Conservation (phyloP, 352 stramenopile genomes). For the Phytopythium montanum region DNA sequence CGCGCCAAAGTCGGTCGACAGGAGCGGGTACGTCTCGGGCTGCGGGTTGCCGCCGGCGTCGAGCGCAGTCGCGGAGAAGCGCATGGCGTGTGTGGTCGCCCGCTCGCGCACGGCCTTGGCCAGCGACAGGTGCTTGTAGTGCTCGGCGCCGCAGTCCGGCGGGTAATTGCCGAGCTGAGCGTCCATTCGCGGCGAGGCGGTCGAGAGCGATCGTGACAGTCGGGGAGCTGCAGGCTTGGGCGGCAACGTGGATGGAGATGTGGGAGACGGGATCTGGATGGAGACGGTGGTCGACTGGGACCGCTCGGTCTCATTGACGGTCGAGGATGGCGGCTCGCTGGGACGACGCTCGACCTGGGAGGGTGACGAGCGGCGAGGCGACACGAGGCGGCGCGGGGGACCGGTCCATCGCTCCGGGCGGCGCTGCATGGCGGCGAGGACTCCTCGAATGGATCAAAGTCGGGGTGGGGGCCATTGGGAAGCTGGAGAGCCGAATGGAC, state of each 20-base stretch:
- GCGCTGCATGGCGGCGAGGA: neutral
- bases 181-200: conserved; percentile 31
- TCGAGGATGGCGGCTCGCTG: neutral
- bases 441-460: neutral
- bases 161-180: conserved; percentile 66
- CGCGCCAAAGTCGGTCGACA: conserved; percentile 70
- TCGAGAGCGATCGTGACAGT: neutral
- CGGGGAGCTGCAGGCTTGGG: neutral
- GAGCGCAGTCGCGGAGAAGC: conserved; percentile 51
- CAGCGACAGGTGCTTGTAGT: conserved; percentile 78
- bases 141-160: conserved; percentile 66
- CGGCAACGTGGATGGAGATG: neutral
- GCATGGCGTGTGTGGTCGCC: conserved; percentile 70
- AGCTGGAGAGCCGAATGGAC: neutral
- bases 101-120: conserved; percentile 72
- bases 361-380: neutral
- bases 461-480: no score
- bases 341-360: neutral
- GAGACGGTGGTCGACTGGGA: neutral
- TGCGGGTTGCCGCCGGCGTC: conserved; percentile 53
- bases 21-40: conserved; percentile 49
- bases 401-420: conserved; percentile 1
- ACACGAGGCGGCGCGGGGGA: conserved; percentile 4
- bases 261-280: conserved; percentile 4
- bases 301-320: neutral